Base-by-base conservation (phyloP, 371 early-diverging fungal species). In the Thermomucor indicae-seudaticae region DNA sequence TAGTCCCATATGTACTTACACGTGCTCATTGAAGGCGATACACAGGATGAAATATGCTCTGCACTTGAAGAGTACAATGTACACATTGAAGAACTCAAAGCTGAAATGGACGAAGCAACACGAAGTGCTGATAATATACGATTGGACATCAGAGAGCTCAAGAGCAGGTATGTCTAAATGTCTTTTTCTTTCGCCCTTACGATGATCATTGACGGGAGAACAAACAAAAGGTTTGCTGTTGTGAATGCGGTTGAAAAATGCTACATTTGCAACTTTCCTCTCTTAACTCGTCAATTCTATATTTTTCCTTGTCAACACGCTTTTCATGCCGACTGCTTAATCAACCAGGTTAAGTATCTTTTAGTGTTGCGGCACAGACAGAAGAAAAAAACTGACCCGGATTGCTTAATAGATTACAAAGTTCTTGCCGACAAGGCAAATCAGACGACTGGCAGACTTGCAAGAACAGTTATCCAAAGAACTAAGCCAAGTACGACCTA, bases 281-380 rank as follows among this genome's bases (percentile, higher is more conserved):
- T 95, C 30, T 66, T 94, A 63, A 84, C 86, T 4, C 78, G 92
- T 12, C 91, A 88, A 61, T 93, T 96, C 52, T 93, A 92, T 49
- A 84, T 93, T 23, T 97, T 96, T 58, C 96, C 96, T 1, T 97
- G 97, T 58, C 89, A 91, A 51, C 97, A 96, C 61, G 83, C 86
- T 14, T 95, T 93, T 78, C 96, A 96, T 62, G 78, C 88, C 12
- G 91, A 93, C 57, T 95, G 95, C 57, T 63, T 96, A 47, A 83
- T 89, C 19, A 70, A 80, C 39, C 65, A 71, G 51, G 84, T 91
- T n/a, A n/a, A n/a, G n/a, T n/a, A n/a, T n/a, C n/a, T n/a, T n/a
- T n/a, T 72, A 51, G 54, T 45, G 11, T 2, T 32, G 32, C 32
- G 7, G 14, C 3, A 10, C 14, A 32, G 4, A 19, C 16, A 35